A percentile compares a stretch with the other conserved stretches of the same genome.
Evolutionary conservation across 257 asterid genomes (phyloP).

Genomic region (Primulina huaijiensis): DNA sequence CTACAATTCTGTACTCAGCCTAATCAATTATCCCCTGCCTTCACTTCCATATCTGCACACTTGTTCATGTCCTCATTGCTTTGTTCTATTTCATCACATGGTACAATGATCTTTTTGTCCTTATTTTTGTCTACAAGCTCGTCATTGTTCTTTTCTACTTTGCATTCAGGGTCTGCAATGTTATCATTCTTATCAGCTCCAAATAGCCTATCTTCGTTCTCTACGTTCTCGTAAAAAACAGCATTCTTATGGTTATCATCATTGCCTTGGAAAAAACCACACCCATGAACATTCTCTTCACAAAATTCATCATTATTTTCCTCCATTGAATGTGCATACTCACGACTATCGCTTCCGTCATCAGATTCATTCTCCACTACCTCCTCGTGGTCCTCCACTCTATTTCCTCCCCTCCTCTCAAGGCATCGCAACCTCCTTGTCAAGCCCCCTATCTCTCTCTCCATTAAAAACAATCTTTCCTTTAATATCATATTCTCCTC

Average conservation of each 20-base stretch:
- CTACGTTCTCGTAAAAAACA: slow-evolving; percentile 6
- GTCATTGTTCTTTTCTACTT: slow-evolving; percentile 13
- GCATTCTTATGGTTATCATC: slow-evolving; percentile 10
- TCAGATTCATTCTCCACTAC: slow-evolving; percentile 44
- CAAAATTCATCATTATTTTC: slow-evolving; percentile 40
- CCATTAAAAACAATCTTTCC: slow-evolving; percentile 80
- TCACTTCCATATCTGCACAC: slow-evolving; percentile 11
- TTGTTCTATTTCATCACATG: neutral
- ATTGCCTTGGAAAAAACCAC: slow-evolving; percentile 21
- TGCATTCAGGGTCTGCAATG: neutral
- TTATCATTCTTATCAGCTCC: slow-evolving; percentile 7
- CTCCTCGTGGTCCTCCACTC: slow-evolving; percentile 33
- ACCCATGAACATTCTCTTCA: slow-evolving; percentile 31
- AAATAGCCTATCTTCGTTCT: neutral
- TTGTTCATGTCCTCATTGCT: slow-evolving; percentile 1
- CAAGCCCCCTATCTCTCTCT: slow-evolving; percentile 53
- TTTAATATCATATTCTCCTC: slow-evolving; percentile 58
- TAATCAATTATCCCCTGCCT: slow-evolving; percentile 1
- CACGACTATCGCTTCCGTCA: slow-evolving; percentile 50
- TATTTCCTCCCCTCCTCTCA: slow-evolving; percentile 31
- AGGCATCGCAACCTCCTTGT: slow-evolving; percentile 38
- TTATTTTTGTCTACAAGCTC: slow-evolving; percentile 18
- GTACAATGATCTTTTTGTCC: neutral
- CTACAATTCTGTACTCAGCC: neutral
- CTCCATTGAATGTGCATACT: slow-evolving; percentile 44